Evolutionary conservation across 805 yeast genomes (phyloP).

Genomic region (Pichia insulana): DNA sequence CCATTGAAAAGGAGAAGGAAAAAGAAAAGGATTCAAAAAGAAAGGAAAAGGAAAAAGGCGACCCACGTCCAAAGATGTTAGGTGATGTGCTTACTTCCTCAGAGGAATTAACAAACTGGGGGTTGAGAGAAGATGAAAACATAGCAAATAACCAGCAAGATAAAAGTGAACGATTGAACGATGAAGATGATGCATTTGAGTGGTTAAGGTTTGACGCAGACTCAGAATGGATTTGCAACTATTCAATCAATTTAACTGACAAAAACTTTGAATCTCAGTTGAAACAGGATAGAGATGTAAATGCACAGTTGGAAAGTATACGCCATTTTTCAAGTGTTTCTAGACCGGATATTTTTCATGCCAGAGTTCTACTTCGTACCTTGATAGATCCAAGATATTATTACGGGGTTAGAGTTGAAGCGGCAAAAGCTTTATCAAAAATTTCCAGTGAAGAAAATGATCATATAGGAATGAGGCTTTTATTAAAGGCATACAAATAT

Average conservation of each 20-base stretch:
- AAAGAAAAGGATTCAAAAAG: conserved; percentile 18
- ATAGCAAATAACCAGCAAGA: conserved; percentile 22
- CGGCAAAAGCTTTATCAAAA: conserved; percentile 70
- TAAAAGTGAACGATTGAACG: conserved; percentile 38
- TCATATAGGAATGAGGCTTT: conserved; percentile 67
- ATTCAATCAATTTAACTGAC: conserved; percentile 81
- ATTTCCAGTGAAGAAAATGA: conserved; percentile 51
- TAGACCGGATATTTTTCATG: conserved; percentile 55
- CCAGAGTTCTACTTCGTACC: conserved; percentile 72
- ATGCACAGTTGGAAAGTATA: conserved; percentile 85
- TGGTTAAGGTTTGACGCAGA: conserved; percentile 98
- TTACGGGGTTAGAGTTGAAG: conserved; percentile 82
- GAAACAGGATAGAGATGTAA: conserved; percentile 92
- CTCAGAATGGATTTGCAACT: conserved; percentile 88
- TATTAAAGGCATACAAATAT: conserved; percentile 58
- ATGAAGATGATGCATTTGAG: conserved; percentile 76
- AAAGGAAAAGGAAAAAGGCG: conserved; percentile 16
- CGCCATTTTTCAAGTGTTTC: conserved; percentile 55
- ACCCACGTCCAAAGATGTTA: conserved; percentile 35
- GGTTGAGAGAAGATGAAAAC: conserved; percentile 35
- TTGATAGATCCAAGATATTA: conserved; percentile 77
- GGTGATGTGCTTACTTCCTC: conserved; percentile 70
- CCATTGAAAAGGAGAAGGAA: conserved; percentile 15
- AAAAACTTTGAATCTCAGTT: conserved; percentile 92
- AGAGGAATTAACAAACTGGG: conserved; percentile 63